These are phyloP conservation scores for Daucus carota DNA, from an alignment of 129 eudicot genomes.

Conservation along the genomic window DH1_v3.0 NC_030385.2:36621501-36622000, in stretches of 20 bases:
- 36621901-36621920: background rate
- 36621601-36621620: conserved; percentile 50
- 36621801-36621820: background rate
- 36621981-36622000: background rate
- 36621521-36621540: background rate
- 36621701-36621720: conserved; percentile 90
- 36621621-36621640: conserved; percentile 61
- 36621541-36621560: background rate
- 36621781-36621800: conserved; percentile 24
- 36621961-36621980: background rate
- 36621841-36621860: background rate
- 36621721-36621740: conserved; percentile 55
- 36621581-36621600: background rate
- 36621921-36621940: background rate
- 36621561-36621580: background rate
- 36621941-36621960: background rate
- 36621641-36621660: conserved; percentile 48
- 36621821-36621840: background rate
- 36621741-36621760: conserved; percentile 42
- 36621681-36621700: conserved; percentile 36
- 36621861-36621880: background rate
- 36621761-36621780: conserved; percentile 66
- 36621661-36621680: conserved; percentile 47
- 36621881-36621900: background rate
- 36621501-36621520: background rate